Percentiles rank a stretch among this genome's conserved stretches.
These are phyloP conservation scores for Euphorbia corollata DNA, from an alignment of 441 rosid species.

Conservation along the genomic window DNA sequence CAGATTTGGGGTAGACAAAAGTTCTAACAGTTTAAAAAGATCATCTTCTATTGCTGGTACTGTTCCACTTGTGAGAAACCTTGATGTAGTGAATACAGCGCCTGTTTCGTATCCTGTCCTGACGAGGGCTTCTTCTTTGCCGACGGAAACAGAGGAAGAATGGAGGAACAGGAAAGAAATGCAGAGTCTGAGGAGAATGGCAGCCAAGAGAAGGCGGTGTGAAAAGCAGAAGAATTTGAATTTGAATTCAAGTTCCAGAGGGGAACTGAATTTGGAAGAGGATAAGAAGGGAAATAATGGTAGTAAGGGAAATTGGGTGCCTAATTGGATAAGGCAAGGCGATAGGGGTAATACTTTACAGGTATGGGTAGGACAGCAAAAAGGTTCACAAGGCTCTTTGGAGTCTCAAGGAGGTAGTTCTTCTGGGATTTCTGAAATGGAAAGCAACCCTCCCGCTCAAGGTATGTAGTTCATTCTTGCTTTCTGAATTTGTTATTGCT, in stretches of 20 bases:
- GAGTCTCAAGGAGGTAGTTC: slow-evolving; percentile 59
- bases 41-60: slow-evolving; percentile 71
- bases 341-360: slow-evolving; percentile 34
- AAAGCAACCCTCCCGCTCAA: slow-evolving; percentile 41
- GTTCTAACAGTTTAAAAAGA: slow-evolving; percentile 42
- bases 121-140: slow-evolving; percentile 68
- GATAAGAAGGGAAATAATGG: slow-evolving; percentile 20
- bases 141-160: slow-evolving; percentile 79
- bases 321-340: slow-evolving; percentile 29
- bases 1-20: slow-evolving; percentile 78
- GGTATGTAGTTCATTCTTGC: slow-evolving; percentile 26
- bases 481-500: background rate
- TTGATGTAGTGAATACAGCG: slow-evolving; percentile 20
- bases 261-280: slow-evolving; percentile 34
- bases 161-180: slow-evolving; percentile 92
- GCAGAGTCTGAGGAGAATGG: slow-evolving; percentile 81
- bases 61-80: slow-evolving; percentile 40
- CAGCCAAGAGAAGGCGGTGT: slow-evolving; percentile 70
- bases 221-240: slow-evolving; percentile 68
- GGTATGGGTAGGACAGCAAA: slow-evolving; percentile 26
- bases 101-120: slow-evolving; percentile 36
- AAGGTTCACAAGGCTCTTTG: slow-evolving; percentile 40
- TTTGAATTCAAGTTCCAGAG: slow-evolving; percentile 17
- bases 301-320: slow-evolving; percentile 25
- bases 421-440: slow-evolving; percentile 50